Evolutionary conservation across 345 rosid genomes (phyloP).

Genomic region (Geranium brycei): DNA sequence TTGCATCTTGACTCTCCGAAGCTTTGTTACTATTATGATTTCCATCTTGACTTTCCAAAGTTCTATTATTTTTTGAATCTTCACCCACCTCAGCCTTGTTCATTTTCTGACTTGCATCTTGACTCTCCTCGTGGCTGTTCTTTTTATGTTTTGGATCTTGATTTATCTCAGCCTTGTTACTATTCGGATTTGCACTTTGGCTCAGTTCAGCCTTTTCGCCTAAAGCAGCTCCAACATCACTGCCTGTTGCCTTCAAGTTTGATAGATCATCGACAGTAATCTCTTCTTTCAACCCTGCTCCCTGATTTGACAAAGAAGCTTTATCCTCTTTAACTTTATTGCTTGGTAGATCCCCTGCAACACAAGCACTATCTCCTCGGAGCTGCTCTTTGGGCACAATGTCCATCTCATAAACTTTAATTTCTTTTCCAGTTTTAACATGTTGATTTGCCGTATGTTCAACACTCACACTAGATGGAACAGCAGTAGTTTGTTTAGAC

Average conservation of each 20-base stretch:
- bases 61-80: not conserved
- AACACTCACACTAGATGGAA: constrained; percentile 7
- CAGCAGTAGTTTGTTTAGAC: constrained; percentile 19
- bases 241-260: constrained; percentile 13
- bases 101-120: not conserved
- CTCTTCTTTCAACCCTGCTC: constrained; percentile 14
- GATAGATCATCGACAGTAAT: constrained; percentile 9
- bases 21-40: not conserved
- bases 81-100: not conserved
- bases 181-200: not conserved
- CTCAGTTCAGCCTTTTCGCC: constrained; percentile 16
- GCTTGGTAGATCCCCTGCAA: constrained; percentile 7
- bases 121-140: not conserved
- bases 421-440: constrained; percentile 12
- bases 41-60: not conserved
- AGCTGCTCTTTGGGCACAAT: constrained; percentile 17
- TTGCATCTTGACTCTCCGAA: not conserved
- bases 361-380: constrained; percentile 13
- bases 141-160: not conserved
- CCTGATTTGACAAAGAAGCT: constrained; percentile 16
- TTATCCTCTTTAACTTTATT: constrained; percentile 16
- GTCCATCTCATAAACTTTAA: constrained; percentile 12
- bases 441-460: constrained; percentile 21
- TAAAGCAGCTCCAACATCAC: constrained; percentile 7
- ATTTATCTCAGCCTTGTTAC: not conserved